Base-by-base conservation (phyloP, 2,329 filamentous ascomycete species). In the Neofusicoccum ribis region DNA sequence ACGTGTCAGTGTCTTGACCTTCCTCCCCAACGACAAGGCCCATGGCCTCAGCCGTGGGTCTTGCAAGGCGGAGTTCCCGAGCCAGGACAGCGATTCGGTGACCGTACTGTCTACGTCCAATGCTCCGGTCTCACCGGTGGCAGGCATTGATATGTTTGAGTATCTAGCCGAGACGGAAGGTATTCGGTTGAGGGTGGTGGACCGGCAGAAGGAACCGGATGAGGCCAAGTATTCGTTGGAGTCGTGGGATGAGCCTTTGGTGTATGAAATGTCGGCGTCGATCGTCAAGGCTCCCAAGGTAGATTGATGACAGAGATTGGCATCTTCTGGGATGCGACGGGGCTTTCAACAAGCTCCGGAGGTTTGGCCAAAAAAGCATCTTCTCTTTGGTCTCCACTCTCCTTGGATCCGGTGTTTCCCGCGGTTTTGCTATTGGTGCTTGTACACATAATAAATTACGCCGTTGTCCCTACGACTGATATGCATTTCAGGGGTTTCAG, bases 221-320 rank as follows among this genome's bases (percentile, higher is more conserved):
- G 31, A 62, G 46, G 20, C 46, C n/a, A 51, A 41, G 36, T 49
- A 49, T 5, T 27, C 34, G 12, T 14, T 62, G 1, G 44, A 62
- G 44, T 39, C 31, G 8, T 62, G 44, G 59, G 17, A 17, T 1
- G 20, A 39, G 27, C 59, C 59, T 1, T 8, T 50, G 17, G 46
- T 15, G 20, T 31, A 49, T 12, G 59, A 62, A 5, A 1, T 62
- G 43, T 37, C 59, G 34, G 59, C 59, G 5, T 7, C n/a, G 6
- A 62, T 62, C 20, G 31, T 62, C 17, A 62, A n/a, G 59, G 41
- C 41, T 50, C 46, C 59, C 34, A 47, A 20, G 56, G 23, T 5
- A 20, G 51, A 56, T 4, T 41, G 51, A 56, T 6, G 37, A 9
- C 11, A 9, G 37, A 3, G 37, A 9, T 63, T 64, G 5, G 66